Percentiles rank a stretch among this genome's conserved stretches.
Conservation (phyloP, 306 rosid genomes). For the Cercis canadensis region DNA sequence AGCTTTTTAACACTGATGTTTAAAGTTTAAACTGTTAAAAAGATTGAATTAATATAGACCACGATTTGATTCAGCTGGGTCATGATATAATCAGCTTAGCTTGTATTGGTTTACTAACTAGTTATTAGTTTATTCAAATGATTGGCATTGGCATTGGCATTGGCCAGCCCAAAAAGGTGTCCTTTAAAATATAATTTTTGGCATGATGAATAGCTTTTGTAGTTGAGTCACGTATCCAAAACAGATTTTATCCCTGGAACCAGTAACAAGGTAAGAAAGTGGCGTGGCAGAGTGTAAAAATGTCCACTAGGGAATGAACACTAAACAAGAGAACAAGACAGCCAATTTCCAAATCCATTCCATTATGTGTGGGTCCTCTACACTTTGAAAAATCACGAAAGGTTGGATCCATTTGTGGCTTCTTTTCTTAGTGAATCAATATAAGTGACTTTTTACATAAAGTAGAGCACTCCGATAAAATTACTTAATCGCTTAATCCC, state of each 20-base stretch:
- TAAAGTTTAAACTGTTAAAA: not conserved
- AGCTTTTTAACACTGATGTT: not conserved
- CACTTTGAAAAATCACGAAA: constrained; percentile 38
- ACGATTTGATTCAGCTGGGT: not conserved
- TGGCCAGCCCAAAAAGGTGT: not conserved
- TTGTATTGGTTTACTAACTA: too few species aligned
- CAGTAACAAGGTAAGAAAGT: constrained; percentile 32
- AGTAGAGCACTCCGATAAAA: constrained; percentile 19
- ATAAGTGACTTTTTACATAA: constrained; percentile 28
- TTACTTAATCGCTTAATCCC: not conserved
- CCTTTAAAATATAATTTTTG: constrained; percentile 2
- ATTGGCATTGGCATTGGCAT: not conserved
- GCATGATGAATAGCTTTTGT: not conserved
- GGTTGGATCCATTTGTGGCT: not conserved
- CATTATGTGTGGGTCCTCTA: constrained; percentile 4
- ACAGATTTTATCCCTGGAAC: constrained; percentile 17
- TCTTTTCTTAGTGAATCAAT: not conserved
- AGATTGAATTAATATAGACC: too few species aligned
- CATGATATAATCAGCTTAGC: too few species aligned
- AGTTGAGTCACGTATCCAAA: constrained; percentile 4
- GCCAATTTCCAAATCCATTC: constrained; percentile 35
- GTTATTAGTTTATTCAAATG: not conserved
- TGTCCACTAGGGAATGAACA: constrained; percentile 39
- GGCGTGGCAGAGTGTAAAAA: constrained; percentile 17
- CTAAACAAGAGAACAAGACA: constrained; percentile 13